Percentiles rank a stretch among this genome's conserved stretches.
Conservation (phyloP, 768 basidiomycete species). For the Hebeloma cylindrosporum region DNA sequence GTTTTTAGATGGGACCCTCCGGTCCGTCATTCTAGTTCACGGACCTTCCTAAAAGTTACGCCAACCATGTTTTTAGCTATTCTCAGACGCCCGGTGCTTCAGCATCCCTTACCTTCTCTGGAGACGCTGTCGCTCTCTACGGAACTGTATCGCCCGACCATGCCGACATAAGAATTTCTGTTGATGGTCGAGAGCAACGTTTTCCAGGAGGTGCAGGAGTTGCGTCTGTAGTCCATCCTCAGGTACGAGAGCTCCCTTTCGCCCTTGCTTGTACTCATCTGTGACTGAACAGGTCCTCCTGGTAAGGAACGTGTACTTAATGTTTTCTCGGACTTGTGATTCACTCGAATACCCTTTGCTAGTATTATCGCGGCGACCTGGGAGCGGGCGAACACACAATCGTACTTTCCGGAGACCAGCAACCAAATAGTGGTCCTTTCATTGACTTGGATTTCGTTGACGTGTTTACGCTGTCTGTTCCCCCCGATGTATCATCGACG, state of each 20-base stretch:
- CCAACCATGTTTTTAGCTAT: slow-evolving; percentile 33
- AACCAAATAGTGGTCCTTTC: slow-evolving; percentile 34
- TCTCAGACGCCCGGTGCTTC: slow-evolving; percentile 39
- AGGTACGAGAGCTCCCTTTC: slow-evolving; percentile 22
- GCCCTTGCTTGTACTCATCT: not conserved
- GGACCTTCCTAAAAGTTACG: slow-evolving; percentile 1
- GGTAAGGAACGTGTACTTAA: slow-evolving; percentile 28
- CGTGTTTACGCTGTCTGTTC: slow-evolving; percentile 27
- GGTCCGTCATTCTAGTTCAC: slow-evolving; percentile 34
- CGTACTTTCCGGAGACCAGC: slow-evolving; percentile 33
- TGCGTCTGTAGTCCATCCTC: slow-evolving; percentile 21
- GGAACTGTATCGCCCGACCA: slow-evolving; percentile 54
- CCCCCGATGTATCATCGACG: not conserved
- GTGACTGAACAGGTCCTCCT: slow-evolving; percentile 29
- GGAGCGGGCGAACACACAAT: slow-evolving; percentile 40
- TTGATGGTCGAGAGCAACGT: slow-evolving; percentile 40
- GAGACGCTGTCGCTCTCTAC: slow-evolving; percentile 54
- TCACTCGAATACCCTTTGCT: slow-evolving; percentile 1
- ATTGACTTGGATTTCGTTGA: slow-evolving; percentile 45
- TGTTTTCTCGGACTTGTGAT: not conserved
- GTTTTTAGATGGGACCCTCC: slow-evolving; percentile 41
- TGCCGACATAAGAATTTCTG: slow-evolving; percentile 42
- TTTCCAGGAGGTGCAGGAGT: slow-evolving; percentile 38
- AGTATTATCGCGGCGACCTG: slow-evolving; percentile 46
- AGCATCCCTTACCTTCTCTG: slow-evolving; percentile 45